phyloP scores from a whole-genome alignment of 2,329 filamentous ascomycete species.

The Colletotrichum filicis region DNA sequence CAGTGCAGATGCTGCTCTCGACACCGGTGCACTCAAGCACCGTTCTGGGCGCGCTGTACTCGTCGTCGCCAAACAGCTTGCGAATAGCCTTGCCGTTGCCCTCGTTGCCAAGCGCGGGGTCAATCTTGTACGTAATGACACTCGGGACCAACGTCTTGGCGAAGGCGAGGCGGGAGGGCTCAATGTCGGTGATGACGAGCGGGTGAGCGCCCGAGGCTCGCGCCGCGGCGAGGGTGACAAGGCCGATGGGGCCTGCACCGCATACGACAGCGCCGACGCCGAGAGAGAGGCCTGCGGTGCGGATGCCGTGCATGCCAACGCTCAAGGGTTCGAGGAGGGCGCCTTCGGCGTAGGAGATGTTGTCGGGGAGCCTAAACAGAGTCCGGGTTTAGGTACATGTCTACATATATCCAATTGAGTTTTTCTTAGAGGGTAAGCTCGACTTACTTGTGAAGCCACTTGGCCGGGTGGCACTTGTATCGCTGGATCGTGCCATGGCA shows the following conservation, averaged over 20 bases:
- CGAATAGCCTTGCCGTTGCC: slow-evolving; percentile 64
- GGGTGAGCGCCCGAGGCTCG: slow-evolving; percentile 72
- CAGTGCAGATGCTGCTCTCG: slow-evolving; percentile 70
- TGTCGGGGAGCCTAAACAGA: slow-evolving; percentile 56
- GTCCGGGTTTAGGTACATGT: too few species aligned
- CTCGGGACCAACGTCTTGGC: slow-evolving; percentile 67
- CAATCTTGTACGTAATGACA: slow-evolving; percentile 64
- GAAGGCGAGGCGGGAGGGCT: slow-evolving; percentile 65
- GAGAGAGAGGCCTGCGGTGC: slow-evolving; percentile 61
- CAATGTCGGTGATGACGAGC: slow-evolving; percentile 72
- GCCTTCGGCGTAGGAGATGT: slow-evolving; percentile 66
- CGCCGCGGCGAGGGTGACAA: slow-evolving; percentile 67
- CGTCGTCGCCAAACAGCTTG: slow-evolving; percentile 62
- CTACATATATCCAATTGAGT: too few species aligned
- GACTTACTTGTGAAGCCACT: slow-evolving; percentile 64
- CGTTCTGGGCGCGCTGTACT: slow-evolving; percentile 67
- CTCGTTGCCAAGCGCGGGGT: slow-evolving; percentile 54
- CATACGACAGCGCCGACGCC: slow-evolving; percentile 67
- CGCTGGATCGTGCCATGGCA: slow-evolving; percentile 69
- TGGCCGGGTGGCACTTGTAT: slow-evolving; percentile 70
- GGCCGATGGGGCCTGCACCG: slow-evolving; percentile 72
- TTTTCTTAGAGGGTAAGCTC: background rate
- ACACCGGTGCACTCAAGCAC: slow-evolving; percentile 75
- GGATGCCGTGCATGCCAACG: slow-evolving; percentile 71
- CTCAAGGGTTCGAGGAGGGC: slow-evolving; percentile 73